Evolutionary conservation across 73 alveolate genomes (phyloP).

Genomic region (Durusdinium trenchii): DNA sequence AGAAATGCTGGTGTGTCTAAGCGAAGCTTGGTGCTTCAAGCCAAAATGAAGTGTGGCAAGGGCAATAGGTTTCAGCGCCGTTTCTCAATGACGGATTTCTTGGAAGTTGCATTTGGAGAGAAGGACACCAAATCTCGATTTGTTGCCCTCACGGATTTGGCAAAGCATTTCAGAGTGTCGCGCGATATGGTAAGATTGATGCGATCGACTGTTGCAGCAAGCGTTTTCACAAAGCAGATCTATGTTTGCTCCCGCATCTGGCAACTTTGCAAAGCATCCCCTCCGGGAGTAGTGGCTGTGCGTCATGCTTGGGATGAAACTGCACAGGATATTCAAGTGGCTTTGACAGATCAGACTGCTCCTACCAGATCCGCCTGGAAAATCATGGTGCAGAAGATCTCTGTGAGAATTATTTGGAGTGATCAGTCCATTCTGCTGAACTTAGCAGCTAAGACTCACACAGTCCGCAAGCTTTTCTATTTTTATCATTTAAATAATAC

Average conservation of each 20-base stretch:
- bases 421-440: neutral
- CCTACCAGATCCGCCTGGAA: conserved; percentile 21
- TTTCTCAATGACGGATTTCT: neutral
- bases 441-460: too few relatives aligned
- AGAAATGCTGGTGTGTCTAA: neutral
- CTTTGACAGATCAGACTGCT: neutral
- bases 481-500: neutral
- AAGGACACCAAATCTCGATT: neutral
- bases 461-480: too few relatives aligned
- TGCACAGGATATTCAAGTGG: conserved; percentile 1
- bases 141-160: neutral
- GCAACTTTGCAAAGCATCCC: neutral
- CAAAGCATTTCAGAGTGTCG: neutral
- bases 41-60: neutral
- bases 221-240: neutral
- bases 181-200: neutral
- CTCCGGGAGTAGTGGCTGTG: neutral
- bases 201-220: neutral
- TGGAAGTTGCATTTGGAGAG: conserved; percentile 23
- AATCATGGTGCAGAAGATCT: neutral
- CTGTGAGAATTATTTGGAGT: neutral
- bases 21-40: neutral
- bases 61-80: neutral
- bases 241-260: neutral
- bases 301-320: conserved; percentile 36